Conservation (phyloP, 2,329 filamentous ascomycete genomes). For the Domatiomyces catenatus region DNA sequence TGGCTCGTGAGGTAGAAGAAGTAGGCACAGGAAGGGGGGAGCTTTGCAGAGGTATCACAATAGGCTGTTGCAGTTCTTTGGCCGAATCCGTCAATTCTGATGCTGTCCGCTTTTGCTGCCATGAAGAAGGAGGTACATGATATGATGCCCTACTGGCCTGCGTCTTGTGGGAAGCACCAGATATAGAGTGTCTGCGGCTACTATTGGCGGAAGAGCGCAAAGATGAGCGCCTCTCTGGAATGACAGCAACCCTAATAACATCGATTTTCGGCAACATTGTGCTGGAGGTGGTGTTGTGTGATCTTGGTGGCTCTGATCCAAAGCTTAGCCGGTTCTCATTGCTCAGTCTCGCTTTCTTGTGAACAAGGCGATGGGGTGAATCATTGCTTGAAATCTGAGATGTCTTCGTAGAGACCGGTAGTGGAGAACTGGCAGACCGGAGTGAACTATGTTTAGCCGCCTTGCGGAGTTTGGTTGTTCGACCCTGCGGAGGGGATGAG, state of each 20-base stretch:
- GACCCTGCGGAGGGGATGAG: conserved; percentile 27
- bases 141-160: conserved; percentile 25
- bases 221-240: conserved; percentile 32
- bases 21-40: conserved; percentile 34
- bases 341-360: conserved; percentile 36
- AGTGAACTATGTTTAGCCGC: conserved; percentile 38
- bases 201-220: conserved; percentile 25
- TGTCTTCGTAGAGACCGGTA: conserved; percentile 29
- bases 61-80: conserved; percentile 20
- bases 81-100: conserved; percentile 26
- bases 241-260: conserved; percentile 32
- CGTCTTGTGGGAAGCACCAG: conserved; percentile 22
- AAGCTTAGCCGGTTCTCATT: conserved; percentile 31
- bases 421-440: conserved; percentile 32
- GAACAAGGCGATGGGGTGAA: conserved; percentile 34
- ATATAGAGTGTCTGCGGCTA: conserved; percentile 26
- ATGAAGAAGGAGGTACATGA: conserved; percentile 20
- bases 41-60: conserved; percentile 26
- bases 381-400: conserved; percentile 27
- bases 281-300: conserved; percentile 21
- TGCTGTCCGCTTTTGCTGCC: conserved; percentile 23
- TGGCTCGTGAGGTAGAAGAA: conserved; percentile 29
- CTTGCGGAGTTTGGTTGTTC: conserved; percentile 35
- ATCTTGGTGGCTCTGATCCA: conserved; percentile 27
- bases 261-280: conserved; percentile 22